Evolutionary conservation across 768 basidiomycete species (phyloP), one percentile per base, ranked within the genome.

Genomic region (Naganishia vaughanmartiniae): DNA sequence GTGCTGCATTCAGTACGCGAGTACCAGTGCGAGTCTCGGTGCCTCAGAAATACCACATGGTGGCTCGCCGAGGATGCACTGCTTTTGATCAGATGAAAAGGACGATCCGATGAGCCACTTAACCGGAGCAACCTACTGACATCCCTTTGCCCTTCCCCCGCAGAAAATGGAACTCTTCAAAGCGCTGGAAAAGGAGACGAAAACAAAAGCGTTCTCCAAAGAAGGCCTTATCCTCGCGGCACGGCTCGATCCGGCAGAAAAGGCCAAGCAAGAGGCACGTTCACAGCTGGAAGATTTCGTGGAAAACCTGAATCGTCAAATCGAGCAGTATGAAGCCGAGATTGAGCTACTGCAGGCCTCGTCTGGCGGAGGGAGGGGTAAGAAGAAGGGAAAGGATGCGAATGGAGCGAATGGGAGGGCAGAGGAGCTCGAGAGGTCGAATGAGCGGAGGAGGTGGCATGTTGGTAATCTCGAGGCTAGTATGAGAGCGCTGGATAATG

Each of bases 121-220:
- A 36, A 12, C 36, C 12, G 6, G 36, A 5, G 26, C 3, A 28
- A 45, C 58, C n/a, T 33, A 39, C 39, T 24, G 34, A 42, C 12
- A 45, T 30, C n/a, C 42, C 79, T 70, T 72, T 69, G 31, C 14
- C 24, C 72, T 70, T 54, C 54, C 11, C 19, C 54, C 26, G 48
- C 82, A 98, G 96, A 96, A 98, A 98, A 99, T 99, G 96, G 96
- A 99, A 84, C 94, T 93, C 80, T 99, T 99, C 87, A 99, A 99
- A 78, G 95, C 95, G 28, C 93, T 94, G 83, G 96, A 99, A 84
- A 99, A 98, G 84, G 96, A 99, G 83, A 98, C 98, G 95, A 99
- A 99, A 86, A 98, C 96, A 70, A 99, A 99, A 82, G 96, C 96
- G 0, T 99, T 98, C 83, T 97, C 94, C 24, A 99, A 98, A 79